Conservation (phyloP, 306 rosid species). For the Fagus crenata region DNA sequence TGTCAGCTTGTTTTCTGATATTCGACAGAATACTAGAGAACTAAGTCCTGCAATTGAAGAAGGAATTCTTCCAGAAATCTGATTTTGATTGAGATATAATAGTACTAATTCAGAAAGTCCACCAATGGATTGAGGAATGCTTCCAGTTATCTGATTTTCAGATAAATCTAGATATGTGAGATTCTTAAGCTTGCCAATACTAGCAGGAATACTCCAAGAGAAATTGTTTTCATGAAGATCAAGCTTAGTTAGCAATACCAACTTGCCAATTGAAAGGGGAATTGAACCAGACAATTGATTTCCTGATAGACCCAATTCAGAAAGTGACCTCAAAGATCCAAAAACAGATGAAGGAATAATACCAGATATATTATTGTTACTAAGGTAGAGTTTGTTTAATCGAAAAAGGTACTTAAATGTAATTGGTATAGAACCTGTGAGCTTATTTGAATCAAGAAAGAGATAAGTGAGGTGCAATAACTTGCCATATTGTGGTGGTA, state of each 20-base stretch:
- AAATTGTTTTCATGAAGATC: slow-evolving; percentile 55
- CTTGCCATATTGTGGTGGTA: slow-evolving; percentile 50
- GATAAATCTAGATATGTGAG: slow-evolving; percentile 54
- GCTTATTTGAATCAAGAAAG: slow-evolving; percentile 49
- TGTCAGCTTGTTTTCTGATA: too few relatives aligned
- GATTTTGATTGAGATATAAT: too few relatives aligned
- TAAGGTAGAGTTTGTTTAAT: slow-evolving; percentile 45
- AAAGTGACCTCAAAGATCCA: slow-evolving; percentile 40
- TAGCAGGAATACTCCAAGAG: slow-evolving; percentile 38
- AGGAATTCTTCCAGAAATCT: too few relatives aligned
- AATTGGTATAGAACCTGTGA: slow-evolving; percentile 41
- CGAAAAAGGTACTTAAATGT: slow-evolving; percentile 32
- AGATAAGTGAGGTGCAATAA: slow-evolving; percentile 39
- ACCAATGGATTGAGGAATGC: too few relatives aligned
- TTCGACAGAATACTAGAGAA: too few relatives aligned
- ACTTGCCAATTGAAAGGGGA: too few relatives aligned
- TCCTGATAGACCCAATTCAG: slow-evolving; percentile 36
- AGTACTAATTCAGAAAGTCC: too few relatives aligned
- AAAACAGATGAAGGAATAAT: slow-evolving; percentile 36
- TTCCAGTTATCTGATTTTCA: slow-evolving; percentile 34
- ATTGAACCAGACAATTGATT: too few relatives aligned
- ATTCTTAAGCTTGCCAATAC: slow-evolving; percentile 47
- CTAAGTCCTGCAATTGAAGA: too few relatives aligned
- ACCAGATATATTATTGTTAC: slow-evolving; percentile 47
- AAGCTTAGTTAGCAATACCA: not conserved